Conservation (phyloP, 2,329 filamentous ascomycete genomes). For the Epichloe bromicola region DNA sequence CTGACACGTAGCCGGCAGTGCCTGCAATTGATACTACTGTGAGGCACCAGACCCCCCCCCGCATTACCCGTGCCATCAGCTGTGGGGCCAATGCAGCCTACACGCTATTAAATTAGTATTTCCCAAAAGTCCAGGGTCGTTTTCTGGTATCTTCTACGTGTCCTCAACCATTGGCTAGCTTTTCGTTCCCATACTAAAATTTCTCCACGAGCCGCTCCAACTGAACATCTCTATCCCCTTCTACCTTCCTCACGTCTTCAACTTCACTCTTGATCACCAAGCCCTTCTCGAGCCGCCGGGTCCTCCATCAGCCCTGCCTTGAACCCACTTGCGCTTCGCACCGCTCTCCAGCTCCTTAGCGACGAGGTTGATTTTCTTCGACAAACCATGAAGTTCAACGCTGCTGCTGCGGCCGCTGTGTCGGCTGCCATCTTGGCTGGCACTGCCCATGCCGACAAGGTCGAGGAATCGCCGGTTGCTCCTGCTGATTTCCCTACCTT, state of each 20-base stretch:
- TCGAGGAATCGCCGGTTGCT: slow-evolving; percentile 46
- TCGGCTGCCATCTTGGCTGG: slow-evolving; percentile 61
- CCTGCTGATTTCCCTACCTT: slow-evolving; percentile 67
- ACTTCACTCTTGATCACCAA: slow-evolving; percentile 16
- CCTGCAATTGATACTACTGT: too few species aligned
- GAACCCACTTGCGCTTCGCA: slow-evolving; percentile 14
- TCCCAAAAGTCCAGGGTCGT: background rate
- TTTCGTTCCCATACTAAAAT: background rate
- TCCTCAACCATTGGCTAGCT: slow-evolving; percentile 12
- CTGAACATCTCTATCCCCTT: slow-evolving; percentile 11
- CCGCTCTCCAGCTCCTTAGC: slow-evolving; percentile 32
- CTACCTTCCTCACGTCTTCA: slow-evolving; percentile 9
- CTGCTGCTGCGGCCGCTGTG: slow-evolving; percentile 61
- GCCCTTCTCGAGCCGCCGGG: slow-evolving; percentile 17
- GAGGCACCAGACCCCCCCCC: too few species aligned
- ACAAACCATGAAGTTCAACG: slow-evolving; percentile 68
- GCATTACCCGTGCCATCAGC: too few species aligned
- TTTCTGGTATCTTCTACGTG: slow-evolving; percentile 5
- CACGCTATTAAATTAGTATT: background rate
- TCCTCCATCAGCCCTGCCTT: slow-evolving; percentile 5
- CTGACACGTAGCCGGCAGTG: too few species aligned
- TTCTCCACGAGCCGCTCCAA: slow-evolving; percentile 5
- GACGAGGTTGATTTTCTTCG: background rate
- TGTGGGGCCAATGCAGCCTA: background rate
- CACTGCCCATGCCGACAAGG: slow-evolving; percentile 56